Evolutionary conservation across 164 flowering plant genomes (phyloP).

Genomic region (Macadamia tetraphylla): DNA sequence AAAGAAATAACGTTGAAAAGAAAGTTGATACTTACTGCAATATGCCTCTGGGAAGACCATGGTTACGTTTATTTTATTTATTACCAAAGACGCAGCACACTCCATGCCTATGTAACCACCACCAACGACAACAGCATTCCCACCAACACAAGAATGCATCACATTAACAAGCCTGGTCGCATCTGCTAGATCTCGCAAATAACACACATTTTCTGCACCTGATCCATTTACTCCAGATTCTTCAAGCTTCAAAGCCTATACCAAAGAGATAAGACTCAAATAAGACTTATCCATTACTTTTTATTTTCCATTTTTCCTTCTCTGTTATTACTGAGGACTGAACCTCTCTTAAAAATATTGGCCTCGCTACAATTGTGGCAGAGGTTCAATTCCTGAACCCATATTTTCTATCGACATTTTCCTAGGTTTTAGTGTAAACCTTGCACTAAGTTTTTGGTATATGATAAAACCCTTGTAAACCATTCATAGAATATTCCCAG

Average conservation of each 20-base stretch:
- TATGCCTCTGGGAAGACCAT: constrained; percentile 97
- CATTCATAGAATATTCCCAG: not conserved
- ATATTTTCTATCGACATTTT: no score
- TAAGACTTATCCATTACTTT: not conserved
- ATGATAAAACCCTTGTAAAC: not conserved
- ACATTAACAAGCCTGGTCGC: constrained; percentile 73
- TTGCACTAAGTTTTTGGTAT: no score
- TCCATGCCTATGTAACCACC: constrained; percentile 99
- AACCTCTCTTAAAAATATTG: not conserved
- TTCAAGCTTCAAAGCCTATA: constrained; percentile 88
- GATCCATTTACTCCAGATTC: constrained; percentile 86
- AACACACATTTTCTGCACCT: constrained; percentile 87
- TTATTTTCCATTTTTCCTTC: not conserved
- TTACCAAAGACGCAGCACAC: constrained; percentile 92
- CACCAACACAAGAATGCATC: constrained; percentile 66
- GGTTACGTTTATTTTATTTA: constrained; percentile 77
- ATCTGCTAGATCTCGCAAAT: constrained; percentile 81
- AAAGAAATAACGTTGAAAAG: not conserved
- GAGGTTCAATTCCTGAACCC: no score
- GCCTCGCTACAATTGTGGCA: not conserved
- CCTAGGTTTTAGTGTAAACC: no score
- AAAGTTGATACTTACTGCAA: constrained; percentile 56
- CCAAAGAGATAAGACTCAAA: constrained; percentile 11
- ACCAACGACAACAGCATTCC: constrained; percentile 93
- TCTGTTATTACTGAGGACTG: not conserved